Evolutionary conservation across 257 asterid species (phyloP), one percentile per base, ranked within the genome.

Genomic region (Primulina huaijiensis): DNA sequence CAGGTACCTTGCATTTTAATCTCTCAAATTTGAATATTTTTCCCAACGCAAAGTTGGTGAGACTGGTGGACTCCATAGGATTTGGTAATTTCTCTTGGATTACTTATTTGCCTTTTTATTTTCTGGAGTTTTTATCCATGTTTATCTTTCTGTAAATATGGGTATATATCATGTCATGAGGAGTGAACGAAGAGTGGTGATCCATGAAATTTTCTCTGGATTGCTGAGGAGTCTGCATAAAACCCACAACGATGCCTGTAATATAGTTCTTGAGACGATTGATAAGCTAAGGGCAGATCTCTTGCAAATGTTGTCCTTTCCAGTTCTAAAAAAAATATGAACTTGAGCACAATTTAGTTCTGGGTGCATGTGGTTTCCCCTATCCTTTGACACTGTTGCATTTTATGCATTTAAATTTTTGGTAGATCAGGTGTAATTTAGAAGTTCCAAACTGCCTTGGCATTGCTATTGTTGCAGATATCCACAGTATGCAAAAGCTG

Each of bases 401-500:
- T 43, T 46, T 2, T 35, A 53, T 62, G 19, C 65, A 37, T 70
- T 38, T 14, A 35, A 55, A 21, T 60, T n/a, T 56, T 52, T 60
- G 33, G 16, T 37, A 23, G 61, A 67, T 67, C 29, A 66, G 56
- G 21, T 59, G 31, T 21, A 60, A 62, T 58, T 67, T 43, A 68
- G 34, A 69, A 52, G 33, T 40, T 60, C 52, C 38, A 16, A 9
- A 4, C 58, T 62, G n/a, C 70, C 56, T 69, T 23, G 35, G 53
- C 56, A 16, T 72, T 46, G 35, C 19, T 35, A 31, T 37, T 43
- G 71, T 67, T 81, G 74, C 85, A 94, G 99, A 92, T 91, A 94
- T 70, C 95, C 99, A 50, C 58, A 78, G 52, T 69, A 85, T 78
- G 99, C 95, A 61, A 94, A 89, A 84, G 94, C 99, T 34, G 90